A percentile compares a stretch with the other conserved stretches of the same genome.
These are phyloP conservation scores for Angomonas ambiguus DNA, from an alignment of 208 protist genomes.

Conservation along the genomic window DNA sequence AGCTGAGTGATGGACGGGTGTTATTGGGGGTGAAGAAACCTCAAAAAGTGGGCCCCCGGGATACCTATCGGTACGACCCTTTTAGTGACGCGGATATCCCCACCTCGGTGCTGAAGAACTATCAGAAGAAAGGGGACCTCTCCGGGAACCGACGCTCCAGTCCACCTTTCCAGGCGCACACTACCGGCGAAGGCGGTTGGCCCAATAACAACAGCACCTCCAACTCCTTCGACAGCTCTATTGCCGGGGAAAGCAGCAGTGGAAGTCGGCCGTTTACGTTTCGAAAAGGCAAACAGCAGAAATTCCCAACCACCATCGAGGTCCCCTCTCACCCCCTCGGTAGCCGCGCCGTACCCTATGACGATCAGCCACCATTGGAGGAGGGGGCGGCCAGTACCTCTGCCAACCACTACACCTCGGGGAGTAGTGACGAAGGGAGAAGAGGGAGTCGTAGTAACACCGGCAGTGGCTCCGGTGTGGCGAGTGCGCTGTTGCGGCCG, in stretches of 20 bases:
- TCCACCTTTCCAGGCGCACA: no score
- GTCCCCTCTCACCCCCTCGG: neutral
- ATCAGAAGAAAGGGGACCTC: no score
- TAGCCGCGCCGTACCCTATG: no score
- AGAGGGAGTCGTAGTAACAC: neutral
- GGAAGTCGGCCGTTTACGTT: neutral
- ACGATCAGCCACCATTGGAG: neutral
- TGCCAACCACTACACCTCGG: neutral
- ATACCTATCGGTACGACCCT: neutral
- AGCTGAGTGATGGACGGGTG: neutral
- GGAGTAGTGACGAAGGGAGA: neutral
- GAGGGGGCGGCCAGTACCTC: neutral
- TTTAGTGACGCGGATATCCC: neutral
- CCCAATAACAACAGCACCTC: no score
- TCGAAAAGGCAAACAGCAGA: neutral
- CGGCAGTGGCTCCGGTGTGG: neutral
- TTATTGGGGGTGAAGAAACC: neutral
- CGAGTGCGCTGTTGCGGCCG: conserved; percentile 37
- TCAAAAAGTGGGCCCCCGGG: neutral
- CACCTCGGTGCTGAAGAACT: neutral
- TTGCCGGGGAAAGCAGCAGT: conserved; percentile 3
- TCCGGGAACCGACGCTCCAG: no score
- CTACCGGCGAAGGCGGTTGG: no score
- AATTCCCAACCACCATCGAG: neutral
- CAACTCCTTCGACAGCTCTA: no score